Percentiles rank a stretch among this genome's conserved stretches.
These are phyloP conservation scores for Leucogyrophana mollusca DNA, from an alignment of 768 basidiomycete genomes.

Conservation along the genomic window DNA sequence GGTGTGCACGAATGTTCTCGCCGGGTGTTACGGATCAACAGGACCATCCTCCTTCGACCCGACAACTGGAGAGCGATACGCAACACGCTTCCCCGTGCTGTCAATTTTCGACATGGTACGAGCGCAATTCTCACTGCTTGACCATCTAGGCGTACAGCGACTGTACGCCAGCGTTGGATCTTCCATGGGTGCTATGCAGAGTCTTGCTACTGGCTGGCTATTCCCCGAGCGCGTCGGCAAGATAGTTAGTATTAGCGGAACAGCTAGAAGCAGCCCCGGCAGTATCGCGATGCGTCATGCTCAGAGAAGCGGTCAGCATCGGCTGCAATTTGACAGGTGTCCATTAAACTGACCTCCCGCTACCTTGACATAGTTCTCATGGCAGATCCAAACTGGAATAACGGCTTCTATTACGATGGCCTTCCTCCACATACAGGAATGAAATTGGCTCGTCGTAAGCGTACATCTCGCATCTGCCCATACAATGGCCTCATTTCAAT, in stretches of 20 bases:
- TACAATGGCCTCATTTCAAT: conserved; percentile 2
- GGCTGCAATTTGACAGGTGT: conserved; percentile 2
- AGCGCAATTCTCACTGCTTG: conserved; percentile 86
- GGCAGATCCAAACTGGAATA: conserved; percentile 99
- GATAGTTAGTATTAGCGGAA: conserved; percentile 92
- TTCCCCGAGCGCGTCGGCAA: conserved; percentile 86
- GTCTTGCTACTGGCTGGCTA: conserved; percentile 92
- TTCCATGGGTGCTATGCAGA: conserved; percentile 99
- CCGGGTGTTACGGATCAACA: conserved; percentile 96
- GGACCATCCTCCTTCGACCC: conserved; percentile 88
- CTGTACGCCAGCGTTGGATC: conserved; percentile 93
- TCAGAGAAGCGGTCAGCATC: conserved; percentile 82
- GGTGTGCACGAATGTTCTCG: conserved; percentile 95
- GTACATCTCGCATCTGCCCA: conserved; percentile 7
- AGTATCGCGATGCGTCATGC: conserved; percentile 96
- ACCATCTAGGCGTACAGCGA: conserved; percentile 78
- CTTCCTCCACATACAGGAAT: conserved; percentile 97
- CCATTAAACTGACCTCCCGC: neutral
- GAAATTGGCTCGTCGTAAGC: conserved; percentile 94
- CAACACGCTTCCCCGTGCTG: conserved; percentile 87
- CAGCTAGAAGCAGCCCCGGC: conserved; percentile 87
- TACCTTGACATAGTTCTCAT: conserved; percentile 70
- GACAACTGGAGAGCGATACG: conserved; percentile 68
- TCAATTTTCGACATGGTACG: conserved; percentile 97
- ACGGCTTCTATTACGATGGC: conserved; percentile 94